Conservation (phyloP, 192 early-diverging fungal genomes). For the Entomortierella beljakovae region DNA sequence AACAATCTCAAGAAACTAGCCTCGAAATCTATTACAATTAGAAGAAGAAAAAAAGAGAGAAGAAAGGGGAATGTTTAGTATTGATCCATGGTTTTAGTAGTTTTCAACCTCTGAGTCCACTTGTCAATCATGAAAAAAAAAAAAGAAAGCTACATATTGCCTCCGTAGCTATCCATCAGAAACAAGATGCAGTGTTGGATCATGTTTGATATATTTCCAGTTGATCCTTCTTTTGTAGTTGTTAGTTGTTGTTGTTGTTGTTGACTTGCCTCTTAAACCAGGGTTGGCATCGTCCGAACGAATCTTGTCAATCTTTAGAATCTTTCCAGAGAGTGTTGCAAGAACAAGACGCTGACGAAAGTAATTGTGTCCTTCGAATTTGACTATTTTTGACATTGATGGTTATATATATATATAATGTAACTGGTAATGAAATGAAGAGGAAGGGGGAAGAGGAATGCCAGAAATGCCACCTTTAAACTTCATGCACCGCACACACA, state of each 20-base stretch:
- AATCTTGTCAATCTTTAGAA: slow-evolving; percentile 92
- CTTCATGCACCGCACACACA: no score
- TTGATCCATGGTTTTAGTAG: no score
- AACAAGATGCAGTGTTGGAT: no score
- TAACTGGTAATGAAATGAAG: not conserved
- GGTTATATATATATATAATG: not conserved
- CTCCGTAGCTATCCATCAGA: no score
- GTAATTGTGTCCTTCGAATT: slow-evolving; percentile 87
- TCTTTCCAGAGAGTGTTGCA: slow-evolving; percentile 83
- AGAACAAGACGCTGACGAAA: slow-evolving; percentile 92
- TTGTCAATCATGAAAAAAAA: no score
- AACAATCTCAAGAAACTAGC: slow-evolving; percentile 89
- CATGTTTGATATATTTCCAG: no score
- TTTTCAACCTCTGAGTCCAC: no score
- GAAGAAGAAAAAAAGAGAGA: slow-evolving; percentile 6
- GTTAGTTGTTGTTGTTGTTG: not conserved
- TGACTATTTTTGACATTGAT: slow-evolving; percentile 57
- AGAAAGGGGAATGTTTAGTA: not conserved
- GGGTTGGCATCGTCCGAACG: slow-evolving; percentile 87
- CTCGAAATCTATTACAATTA: slow-evolving; percentile 82
- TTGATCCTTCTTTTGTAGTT: no score
- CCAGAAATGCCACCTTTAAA: no score
- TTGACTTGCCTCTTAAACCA: slow-evolving; percentile 77
- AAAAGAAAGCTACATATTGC: no score
- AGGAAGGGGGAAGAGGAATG: not conserved